phyloP scores from a whole-genome alignment of 208 protist species.

The Acanthamoeba lenticulata region DNA sequence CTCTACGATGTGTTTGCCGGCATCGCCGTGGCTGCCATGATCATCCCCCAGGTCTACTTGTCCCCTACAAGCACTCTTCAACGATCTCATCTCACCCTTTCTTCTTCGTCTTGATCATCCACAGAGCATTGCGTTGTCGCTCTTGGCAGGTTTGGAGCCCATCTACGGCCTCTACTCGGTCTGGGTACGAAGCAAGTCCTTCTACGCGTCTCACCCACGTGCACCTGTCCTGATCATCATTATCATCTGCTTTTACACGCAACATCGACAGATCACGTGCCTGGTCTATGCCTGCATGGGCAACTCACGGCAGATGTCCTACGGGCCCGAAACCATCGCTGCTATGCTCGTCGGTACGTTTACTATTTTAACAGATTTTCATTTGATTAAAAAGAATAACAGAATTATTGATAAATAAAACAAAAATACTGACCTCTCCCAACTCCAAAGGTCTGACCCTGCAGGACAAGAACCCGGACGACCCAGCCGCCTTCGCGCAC shows the following conservation, averaged over 20 bases:
- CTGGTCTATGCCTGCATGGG: constrained; percentile 49
- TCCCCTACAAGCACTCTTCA: background rate
- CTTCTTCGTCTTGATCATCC: background rate
- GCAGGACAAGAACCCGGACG: background rate
- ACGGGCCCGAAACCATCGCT: constrained; percentile 18
- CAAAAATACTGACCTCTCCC: too few relatives aligned
- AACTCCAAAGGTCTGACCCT: background rate
- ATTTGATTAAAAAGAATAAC: too few relatives aligned
- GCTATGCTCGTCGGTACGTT: constrained; percentile 19
- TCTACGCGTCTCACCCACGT: background rate
- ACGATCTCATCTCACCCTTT: background rate
- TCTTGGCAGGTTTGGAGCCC: background rate
- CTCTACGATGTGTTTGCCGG: constrained; percentile 17
- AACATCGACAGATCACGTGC: background rate
- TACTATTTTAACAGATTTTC: too few relatives aligned
- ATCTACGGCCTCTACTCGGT: constrained; percentile 20
- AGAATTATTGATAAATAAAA: too few relatives aligned
- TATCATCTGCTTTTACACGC: background rate
- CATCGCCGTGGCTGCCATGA: constrained; percentile 40
- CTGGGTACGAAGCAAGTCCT: background rate
- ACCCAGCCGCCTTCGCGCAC: background rate
- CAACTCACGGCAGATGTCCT: constrained; percentile 8
- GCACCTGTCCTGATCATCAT: background rate
- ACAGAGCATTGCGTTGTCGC: constrained; percentile 31
- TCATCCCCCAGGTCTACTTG: constrained; percentile 19